phyloP scores from a whole-genome alignment of 305 asterid species.

The Solanum hybrid region DNA sequence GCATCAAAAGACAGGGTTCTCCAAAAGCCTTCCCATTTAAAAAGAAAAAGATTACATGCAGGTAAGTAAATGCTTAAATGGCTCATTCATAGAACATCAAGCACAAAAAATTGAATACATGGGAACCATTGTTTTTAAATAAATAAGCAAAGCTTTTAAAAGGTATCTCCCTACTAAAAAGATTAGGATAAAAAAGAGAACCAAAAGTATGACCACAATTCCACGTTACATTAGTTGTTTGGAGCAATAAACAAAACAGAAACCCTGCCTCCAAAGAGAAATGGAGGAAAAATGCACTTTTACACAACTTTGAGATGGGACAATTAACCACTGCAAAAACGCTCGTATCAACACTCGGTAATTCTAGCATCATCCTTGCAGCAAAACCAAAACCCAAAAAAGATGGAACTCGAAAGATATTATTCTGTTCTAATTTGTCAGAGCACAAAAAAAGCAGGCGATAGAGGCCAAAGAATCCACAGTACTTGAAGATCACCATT shows the following conservation, averaged over 20 bases:
- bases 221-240: conserved; percentile 27
- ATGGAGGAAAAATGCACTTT: conserved; percentile 16
- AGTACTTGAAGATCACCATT: conserved; percentile 46
- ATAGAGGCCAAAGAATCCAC: conserved; percentile 27
- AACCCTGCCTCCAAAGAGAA: conserved; percentile 18
- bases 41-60: not conserved
- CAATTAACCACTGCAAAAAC: conserved; percentile 20
- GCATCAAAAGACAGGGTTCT: not conserved
- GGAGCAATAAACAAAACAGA: conserved; percentile 16
- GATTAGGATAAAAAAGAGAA: not conserved
- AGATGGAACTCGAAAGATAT: conserved; percentile 28
- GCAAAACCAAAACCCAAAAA: conserved; percentile 34
- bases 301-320: conserved; percentile 30
- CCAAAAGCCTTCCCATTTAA: not conserved
- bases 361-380: conserved; percentile 37
- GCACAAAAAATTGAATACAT: not conserved
- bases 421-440: conserved; percentile 46
- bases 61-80: not conserved
- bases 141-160: not conserved
- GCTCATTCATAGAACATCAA: not conserved
- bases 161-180: not conserved
- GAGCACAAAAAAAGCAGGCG: conserved; percentile 15
- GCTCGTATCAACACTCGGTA: conserved; percentile 19
- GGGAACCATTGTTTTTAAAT: not conserved
- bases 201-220: not conserved